Evolutionary conservation across 768 basidiomycete genomes (phyloP).

Genomic region (Wakefieldia striispora): DNA sequence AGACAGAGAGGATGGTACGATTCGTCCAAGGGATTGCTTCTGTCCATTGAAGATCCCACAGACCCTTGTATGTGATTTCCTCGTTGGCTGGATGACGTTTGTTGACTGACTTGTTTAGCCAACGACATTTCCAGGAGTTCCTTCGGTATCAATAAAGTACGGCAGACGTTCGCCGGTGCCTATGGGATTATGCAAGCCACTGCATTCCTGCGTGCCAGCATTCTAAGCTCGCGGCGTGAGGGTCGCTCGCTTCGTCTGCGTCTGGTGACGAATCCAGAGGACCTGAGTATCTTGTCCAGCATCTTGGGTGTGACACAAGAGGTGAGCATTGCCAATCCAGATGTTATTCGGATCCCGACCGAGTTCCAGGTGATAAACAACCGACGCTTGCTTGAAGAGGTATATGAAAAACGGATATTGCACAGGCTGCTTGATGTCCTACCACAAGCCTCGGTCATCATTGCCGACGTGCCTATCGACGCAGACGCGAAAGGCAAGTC

Average conservation of each 20-base stretch:
- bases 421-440: slow-evolving; percentile 56
- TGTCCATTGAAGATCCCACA: slow-evolving; percentile 93
- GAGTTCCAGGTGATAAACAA: slow-evolving; percentile 65
- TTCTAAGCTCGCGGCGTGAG: slow-evolving; percentile 54
- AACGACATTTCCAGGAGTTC: slow-evolving; percentile 94
- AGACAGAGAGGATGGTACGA: slow-evolving; percentile 78
- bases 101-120: slow-evolving; percentile 42
- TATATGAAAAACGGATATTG: slow-evolving; percentile 57
- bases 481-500: slow-evolving; percentile 8
- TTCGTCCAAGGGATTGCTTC: slow-evolving; percentile 48
- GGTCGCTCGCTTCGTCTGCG: slow-evolving; percentile 49
- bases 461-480: slow-evolving; percentile 19
- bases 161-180: slow-evolving; percentile 81
- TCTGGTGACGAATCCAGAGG: slow-evolving; percentile 48
- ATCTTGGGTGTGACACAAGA: slow-evolving; percentile 84
- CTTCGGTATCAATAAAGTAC: slow-evolving; percentile 78
- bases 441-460: slow-evolving; percentile 15
- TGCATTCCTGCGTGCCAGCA: slow-evolving; percentile 61
- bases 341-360: slow-evolving; percentile 2
- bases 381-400: slow-evolving; percentile 63
- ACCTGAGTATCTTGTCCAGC: slow-evolving; percentile 75
- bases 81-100: not conserved
- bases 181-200: slow-evolving; percentile 73
- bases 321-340: slow-evolving; percentile 41
- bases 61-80: slow-evolving; percentile 66